Evolutionary conservation across 768 basidiomycete genomes (phyloP).

Genomic region (Pleurotus pulmonarius): DNA sequence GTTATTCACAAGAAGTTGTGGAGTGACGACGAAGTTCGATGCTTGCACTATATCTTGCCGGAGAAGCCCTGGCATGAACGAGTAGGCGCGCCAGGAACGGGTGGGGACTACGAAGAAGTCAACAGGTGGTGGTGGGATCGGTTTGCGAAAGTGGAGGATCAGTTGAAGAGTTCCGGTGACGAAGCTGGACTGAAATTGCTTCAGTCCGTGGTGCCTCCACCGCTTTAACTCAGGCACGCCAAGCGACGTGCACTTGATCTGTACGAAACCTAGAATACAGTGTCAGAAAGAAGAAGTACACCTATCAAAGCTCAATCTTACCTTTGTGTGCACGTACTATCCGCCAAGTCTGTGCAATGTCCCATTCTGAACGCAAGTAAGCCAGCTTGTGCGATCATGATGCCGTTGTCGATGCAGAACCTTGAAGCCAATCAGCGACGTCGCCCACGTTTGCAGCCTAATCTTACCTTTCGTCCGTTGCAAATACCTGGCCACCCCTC

Average conservation of each 20-base stretch:
- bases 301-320: conserved; percentile 23
- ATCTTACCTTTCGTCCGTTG: conserved; percentile 87
- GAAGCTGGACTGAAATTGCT: conserved; percentile 49
- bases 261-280: conserved; percentile 75
- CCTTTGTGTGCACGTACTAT: conserved; percentile 94
- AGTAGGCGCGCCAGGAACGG: conserved; percentile 27
- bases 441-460: neutral
- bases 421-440: conserved; percentile 33
- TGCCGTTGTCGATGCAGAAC: conserved; percentile 99
- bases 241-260: conserved; percentile 89
- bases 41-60: conserved; percentile 81
- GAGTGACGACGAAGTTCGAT: conserved; percentile 82
- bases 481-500: conserved; percentile 84
- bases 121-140: conserved; percentile 83
- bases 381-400: conserved; percentile 99
- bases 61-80: conserved; percentile 85
- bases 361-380: conserved; percentile 92
- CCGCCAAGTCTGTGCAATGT: conserved; percentile 63
- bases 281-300: conserved; percentile 1
- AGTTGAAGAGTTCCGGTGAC: conserved; percentile 38
- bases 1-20: conserved; percentile 71
- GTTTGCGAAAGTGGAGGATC: conserved; percentile 43
- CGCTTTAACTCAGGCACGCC: conserved; percentile 55
- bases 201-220: conserved; percentile 43
- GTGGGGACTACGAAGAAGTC: conserved; percentile 44